Evolutionary conservation across 441 rosid species (phyloP).

Genomic region (Euphorbia celastroides): DNA sequence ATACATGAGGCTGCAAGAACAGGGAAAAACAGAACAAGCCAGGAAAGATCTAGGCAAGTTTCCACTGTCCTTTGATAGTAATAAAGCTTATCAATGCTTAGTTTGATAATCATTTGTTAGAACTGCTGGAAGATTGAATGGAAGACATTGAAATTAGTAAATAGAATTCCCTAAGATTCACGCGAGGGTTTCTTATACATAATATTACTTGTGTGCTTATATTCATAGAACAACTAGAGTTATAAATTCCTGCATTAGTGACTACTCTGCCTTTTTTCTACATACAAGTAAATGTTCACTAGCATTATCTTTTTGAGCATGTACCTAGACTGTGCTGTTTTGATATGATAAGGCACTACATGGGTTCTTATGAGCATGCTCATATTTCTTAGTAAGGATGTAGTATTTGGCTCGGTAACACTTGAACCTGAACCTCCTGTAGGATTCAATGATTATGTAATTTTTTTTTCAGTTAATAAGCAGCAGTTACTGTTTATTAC

Average conservation of each 20-base stretch:
- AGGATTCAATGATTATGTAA: background rate
- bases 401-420: no score
- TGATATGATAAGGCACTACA: background rate
- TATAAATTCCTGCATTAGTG: background rate
- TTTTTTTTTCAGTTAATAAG: background rate
- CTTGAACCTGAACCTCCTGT: no score
- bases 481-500: background rate
- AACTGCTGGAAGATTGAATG: background rate
- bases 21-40: slow-evolving; percentile 92
- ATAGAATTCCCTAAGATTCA: background rate
- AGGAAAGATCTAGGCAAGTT: slow-evolving; percentile 76
- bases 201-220: background rate
- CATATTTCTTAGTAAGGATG: background rate
- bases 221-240: background rate
- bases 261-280: background rate
- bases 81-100: background rate
- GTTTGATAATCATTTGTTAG: background rate
- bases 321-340: background rate
- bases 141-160: background rate
- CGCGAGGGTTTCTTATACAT: background rate
- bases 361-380: background rate
- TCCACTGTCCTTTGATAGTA: background rate
- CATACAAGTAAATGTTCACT: background rate
- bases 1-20: slow-evolving; percentile 94
- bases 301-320: background rate